These are phyloP conservation scores for Selenicereus undatus DNA, from an alignment of 148 eudicot genomes.

Conservation along the genomic window DNA sequence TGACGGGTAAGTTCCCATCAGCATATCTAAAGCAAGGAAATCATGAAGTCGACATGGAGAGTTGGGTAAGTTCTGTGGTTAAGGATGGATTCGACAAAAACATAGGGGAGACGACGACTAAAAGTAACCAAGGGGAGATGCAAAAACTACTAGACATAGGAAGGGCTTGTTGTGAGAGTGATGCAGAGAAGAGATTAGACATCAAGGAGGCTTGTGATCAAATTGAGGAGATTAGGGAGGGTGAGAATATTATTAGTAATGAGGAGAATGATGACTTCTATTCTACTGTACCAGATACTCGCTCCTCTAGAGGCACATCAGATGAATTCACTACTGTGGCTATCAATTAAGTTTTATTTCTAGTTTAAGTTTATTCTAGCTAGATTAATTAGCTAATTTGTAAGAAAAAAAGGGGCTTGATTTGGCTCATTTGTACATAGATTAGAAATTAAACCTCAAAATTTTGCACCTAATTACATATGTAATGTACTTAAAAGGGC, in stretches of 20 bases:
- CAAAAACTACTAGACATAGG: background rate
- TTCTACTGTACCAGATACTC: too few relatives aligned
- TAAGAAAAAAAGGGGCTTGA: too few relatives aligned
- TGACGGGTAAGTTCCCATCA: slow-evolving; percentile 65
- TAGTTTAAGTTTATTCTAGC: too few relatives aligned
- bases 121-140: slow-evolving; percentile 43
- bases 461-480: too few relatives aligned
- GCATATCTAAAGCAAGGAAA: slow-evolving; percentile 45
- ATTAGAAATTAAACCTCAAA: too few relatives aligned
- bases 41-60: slow-evolving; percentile 31
- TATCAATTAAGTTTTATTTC: too few relatives aligned
- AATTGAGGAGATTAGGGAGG: background rate
- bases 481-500: too few relatives aligned
- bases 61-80: slow-evolving; percentile 34
- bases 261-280: too few relatives aligned
- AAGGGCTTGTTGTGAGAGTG: background rate
- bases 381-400: too few relatives aligned
- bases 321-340: too few relatives aligned
- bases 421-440: too few relatives aligned
- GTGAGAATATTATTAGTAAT: background rate
- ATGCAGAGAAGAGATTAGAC: background rate
- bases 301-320: too few relatives aligned
- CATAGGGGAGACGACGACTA: slow-evolving; percentile 32
- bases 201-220: background rate
- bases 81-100: slow-evolving; percentile 47